Evolutionary conservation across 1,284 basidiomycete genomes (phyloP).

Genomic region (Moesziomyces antarcticus): DNA sequence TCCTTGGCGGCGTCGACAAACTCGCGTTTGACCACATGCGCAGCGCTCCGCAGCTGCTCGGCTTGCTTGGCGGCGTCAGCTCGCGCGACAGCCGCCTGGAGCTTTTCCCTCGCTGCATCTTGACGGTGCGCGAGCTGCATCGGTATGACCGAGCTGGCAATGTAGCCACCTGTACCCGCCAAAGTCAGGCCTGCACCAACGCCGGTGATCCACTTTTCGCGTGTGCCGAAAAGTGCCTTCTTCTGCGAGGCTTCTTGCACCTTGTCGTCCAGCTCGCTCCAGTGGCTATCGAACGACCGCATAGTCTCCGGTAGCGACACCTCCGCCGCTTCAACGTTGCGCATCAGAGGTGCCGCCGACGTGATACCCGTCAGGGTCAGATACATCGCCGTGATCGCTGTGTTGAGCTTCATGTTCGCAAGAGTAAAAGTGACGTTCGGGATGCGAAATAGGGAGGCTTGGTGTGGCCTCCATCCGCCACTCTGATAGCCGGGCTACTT

Average conservation of each 20-base stretch:
- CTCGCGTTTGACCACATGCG: too few relatives aligned
- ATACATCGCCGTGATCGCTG: neutral
- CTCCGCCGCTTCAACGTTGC: neutral
- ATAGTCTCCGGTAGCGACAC: neutral
- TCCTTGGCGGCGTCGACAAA: neutral
- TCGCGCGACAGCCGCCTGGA: neutral
- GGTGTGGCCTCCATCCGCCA: too few relatives aligned
- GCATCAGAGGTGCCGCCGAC: neutral
- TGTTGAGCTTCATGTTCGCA: neutral
- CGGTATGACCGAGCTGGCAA: slow-evolving; percentile 7
- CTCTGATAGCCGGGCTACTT: too few relatives aligned
- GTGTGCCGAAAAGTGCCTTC: neutral
- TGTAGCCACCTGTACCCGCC: slow-evolving; percentile 9
- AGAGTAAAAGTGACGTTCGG: too few relatives aligned
- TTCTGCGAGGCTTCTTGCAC: neutral
- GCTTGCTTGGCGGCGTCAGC: slow-evolving; percentile 1
- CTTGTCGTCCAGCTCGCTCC: slow-evolving; percentile 11
- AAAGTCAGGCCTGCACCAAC: slow-evolving; percentile 2
- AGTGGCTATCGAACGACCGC: slow-evolving; percentile 8
- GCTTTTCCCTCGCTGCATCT: neutral
- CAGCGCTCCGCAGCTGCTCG: neutral
- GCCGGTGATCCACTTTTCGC: slow-evolving; percentile 3
- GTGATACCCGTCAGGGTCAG: neutral
- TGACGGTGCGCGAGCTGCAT: neutral
- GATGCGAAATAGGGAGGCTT: too few relatives aligned